Evolutionary conservation across 345 rosid species (phyloP), one percentile per base, ranked within the genome.

Genomic region (Iberis pinnata): DNA sequence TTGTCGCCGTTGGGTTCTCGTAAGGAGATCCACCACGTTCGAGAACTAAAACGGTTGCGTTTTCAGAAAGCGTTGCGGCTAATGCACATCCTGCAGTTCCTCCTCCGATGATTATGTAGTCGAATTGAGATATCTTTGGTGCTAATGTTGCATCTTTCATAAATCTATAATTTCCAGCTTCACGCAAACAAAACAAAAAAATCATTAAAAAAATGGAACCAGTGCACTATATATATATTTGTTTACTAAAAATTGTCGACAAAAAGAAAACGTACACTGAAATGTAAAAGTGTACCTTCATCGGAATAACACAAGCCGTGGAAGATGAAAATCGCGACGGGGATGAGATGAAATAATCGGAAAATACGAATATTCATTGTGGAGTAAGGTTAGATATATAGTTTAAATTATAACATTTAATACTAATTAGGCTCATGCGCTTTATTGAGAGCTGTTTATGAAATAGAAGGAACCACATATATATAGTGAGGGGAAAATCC

Each of bases 51-150:
- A 87, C 85, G 33, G 48, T 51, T 0, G 87, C 87, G 13, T 69
- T 70, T 52, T 38, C 38, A 0, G 93, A 81, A 0, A 80, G 84
- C 9, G 96, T 81, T 32, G 93, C 89, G 0, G 93, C 87, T 18
- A 87, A 19, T 6, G 96, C 73, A 48, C 89, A 87, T 2, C 93
- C 96, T 0, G 87, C 52, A 5, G 96, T 71, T 52, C 89, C 93
- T 16, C 96, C 93, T 3, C 93, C 96, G 41, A 87, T 59, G 36
- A 81, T 29, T 26, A 87, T 78, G 70, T 87, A 87, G 73, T 87
- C 86, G 15, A 67, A 69, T 58, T 38, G 52, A 4, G 66, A 49
- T 2, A 70, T 6, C 35, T 5, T 8, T 3, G 89, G 79, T 2
- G 89, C 81, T 17, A 56, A 39, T 15, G 62, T 71, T 48, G 86